A percentile compares a stretch with the other conserved stretches of the same genome.
Conservation (phyloP, 1,139 yeast genomes). For the Ogataea hybrid region DNA sequence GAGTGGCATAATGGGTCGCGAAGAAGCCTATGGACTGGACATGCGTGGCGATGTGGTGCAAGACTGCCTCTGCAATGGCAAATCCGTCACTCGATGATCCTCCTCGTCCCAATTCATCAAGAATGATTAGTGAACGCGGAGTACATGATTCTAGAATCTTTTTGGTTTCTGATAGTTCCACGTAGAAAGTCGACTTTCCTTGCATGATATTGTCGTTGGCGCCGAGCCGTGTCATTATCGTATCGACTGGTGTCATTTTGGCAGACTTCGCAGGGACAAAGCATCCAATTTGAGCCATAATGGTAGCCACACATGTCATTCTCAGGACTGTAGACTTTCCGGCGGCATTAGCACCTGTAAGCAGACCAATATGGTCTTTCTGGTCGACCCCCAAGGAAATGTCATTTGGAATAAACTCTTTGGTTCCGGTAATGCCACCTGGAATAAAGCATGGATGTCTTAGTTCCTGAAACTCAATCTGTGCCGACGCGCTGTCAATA, state of each 20-base stretch:
- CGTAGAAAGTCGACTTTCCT: slow-evolving; percentile 94
- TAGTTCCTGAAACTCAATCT: slow-evolving; percentile 66
- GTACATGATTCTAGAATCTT: slow-evolving; percentile 85
- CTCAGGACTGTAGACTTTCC: slow-evolving; percentile 94
- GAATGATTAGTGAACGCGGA: slow-evolving; percentile 73
- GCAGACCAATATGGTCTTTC: slow-evolving; percentile 61
- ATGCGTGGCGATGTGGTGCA: slow-evolving; percentile 89
- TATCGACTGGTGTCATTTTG: slow-evolving; percentile 74
- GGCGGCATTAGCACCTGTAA: slow-evolving; percentile 98
- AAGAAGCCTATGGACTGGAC: slow-evolving; percentile 89
- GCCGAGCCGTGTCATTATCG: slow-evolving; percentile 94
- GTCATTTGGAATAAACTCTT: slow-evolving; percentile 90
- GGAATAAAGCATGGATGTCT: slow-evolving; percentile 84
- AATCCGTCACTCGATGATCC: slow-evolving; percentile 97
- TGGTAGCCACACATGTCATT: slow-evolving; percentile 91
- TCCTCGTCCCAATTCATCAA: slow-evolving; percentile 97
- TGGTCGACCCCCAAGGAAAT: slow-evolving; percentile 66
- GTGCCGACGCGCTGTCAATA: slow-evolving; percentile 48
- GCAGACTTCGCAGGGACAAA: slow-evolving; percentile 81
- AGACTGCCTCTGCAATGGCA: slow-evolving; percentile 94
- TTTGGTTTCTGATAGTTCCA: slow-evolving; percentile 91
- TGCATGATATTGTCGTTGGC: slow-evolving; percentile 98
- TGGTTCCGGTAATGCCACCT: slow-evolving; percentile 49
- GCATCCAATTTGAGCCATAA: slow-evolving; percentile 92
- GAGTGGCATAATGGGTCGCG: slow-evolving; percentile 93